Evolutionary conservation across 352 stramenopile species (phyloP).

Genomic region (Phytophthora fragariaefolia): DNA sequence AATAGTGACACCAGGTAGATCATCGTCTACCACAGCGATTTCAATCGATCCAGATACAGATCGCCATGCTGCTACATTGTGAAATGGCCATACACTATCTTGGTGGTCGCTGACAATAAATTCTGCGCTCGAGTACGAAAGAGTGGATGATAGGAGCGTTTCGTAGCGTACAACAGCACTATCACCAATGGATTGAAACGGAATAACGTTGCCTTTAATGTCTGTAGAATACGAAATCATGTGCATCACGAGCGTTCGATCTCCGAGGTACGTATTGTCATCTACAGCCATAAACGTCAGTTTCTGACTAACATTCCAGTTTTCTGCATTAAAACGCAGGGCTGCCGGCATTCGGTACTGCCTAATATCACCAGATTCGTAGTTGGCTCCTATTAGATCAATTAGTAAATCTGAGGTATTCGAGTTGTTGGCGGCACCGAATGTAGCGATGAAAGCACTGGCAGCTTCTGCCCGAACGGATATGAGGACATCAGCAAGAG

Average conservation of each 20-base stretch:
- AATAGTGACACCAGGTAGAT: constrained; percentile 67
- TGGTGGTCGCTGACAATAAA: constrained; percentile 52
- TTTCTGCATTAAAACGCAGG: constrained; percentile 60
- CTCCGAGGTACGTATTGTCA: constrained; percentile 65
- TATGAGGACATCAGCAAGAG: constrained; percentile 52
- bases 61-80: constrained; percentile 39
- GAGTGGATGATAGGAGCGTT: constrained; percentile 19
- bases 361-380: constrained; percentile 46
- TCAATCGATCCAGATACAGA: constrained; percentile 46
- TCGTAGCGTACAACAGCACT: constrained; percentile 32
- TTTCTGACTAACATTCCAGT: constrained; percentile 60
- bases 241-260: constrained; percentile 53
- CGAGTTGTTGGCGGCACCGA: constrained; percentile 47
- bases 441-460: constrained; percentile 43
- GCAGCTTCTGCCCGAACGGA: constrained; percentile 36
- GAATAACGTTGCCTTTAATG: constrained; percentile 21
- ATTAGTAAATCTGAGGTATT: constrained; percentile 17
- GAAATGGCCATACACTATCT: constrained; percentile 44
- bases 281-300: constrained; percentile 66
- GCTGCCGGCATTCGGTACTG: constrained; percentile 48
- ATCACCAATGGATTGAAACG: constrained; percentile 38
- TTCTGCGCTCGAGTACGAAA: constrained; percentile 49
- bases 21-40: constrained; percentile 61
- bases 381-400: constrained; percentile 41
- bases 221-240: constrained; percentile 44